Percentiles rank a stretch among this genome's conserved stretches.
Conservation (phyloP, 163 green algal genomes). For the Chloromonas sp. region DNA sequence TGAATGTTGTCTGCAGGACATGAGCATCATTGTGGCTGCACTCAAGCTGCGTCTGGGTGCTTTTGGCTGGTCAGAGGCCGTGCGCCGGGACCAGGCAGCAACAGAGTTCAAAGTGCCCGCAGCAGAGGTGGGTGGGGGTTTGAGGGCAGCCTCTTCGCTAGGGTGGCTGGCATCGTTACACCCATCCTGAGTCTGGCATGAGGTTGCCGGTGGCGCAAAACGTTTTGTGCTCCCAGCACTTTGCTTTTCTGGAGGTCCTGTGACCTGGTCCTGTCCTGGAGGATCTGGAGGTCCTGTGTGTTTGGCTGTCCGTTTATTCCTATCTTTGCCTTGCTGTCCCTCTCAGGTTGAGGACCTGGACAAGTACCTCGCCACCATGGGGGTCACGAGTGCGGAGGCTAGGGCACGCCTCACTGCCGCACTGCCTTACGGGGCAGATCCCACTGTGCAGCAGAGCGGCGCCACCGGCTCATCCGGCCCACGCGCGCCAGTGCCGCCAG, state of each 20-base stretch:
- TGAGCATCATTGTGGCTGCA: slow-evolving; percentile 57
- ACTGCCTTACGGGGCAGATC: slow-evolving; percentile 18
- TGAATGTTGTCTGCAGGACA: slow-evolving; percentile 44
- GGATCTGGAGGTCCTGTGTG: too few species aligned
- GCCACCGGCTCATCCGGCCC: neutral
- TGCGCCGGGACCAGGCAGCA: slow-evolving; percentile 25
- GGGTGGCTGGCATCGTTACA: neutral
- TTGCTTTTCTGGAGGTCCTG: neutral
- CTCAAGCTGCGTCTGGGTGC: slow-evolving; percentile 65
- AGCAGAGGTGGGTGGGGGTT: slow-evolving; percentile 10
- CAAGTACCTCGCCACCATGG: slow-evolving; percentile 55
- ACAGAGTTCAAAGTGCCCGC: slow-evolving; percentile 5
- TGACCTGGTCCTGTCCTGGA: neutral
- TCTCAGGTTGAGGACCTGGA: slow-evolving; percentile 49
- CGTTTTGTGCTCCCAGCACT: neutral
- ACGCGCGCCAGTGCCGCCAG: neutral
- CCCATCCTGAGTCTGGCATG: too few species aligned
- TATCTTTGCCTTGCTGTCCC: neutral
- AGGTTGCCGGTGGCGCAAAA: neutral
- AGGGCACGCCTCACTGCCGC: slow-evolving; percentile 31
- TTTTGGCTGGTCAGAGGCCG: slow-evolving; percentile 68
- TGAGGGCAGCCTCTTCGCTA: slow-evolving; percentile 1
- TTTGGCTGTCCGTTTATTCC: too few species aligned
- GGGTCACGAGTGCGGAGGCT: slow-evolving; percentile 43
- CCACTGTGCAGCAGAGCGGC: neutral